Evolutionary conservation across 257 asterid genomes (phyloP).

Genomic region (Fraxinus quadrangulata): DNA sequence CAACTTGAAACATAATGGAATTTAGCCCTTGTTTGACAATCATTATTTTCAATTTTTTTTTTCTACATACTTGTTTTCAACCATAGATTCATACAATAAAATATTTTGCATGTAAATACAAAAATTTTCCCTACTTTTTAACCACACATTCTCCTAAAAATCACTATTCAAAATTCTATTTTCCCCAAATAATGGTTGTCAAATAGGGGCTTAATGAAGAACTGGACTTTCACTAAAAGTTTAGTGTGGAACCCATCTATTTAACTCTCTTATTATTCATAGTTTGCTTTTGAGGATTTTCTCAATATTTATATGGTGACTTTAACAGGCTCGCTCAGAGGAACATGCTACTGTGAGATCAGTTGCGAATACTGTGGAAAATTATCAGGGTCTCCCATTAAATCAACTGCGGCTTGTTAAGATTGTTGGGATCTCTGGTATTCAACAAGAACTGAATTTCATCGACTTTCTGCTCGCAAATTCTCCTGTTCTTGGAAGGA

Average conservation of each 20-base stretch:
- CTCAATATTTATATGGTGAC: background rate
- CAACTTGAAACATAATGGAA: background rate
- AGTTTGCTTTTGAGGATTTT: background rate
- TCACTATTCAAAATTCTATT: too few species aligned
- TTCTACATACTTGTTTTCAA: too few species aligned
- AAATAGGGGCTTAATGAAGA: background rate
- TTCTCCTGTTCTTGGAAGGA: slow-evolving; percentile 75
- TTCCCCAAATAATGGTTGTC: too few species aligned
- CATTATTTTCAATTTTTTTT: too few species aligned
- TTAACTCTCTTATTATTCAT: slow-evolving; percentile 1
- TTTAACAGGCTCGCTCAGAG: slow-evolving; percentile 73
- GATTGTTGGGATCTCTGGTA: slow-evolving; percentile 67
- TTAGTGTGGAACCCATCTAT: background rate
- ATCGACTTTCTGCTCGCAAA: slow-evolving; percentile 70
- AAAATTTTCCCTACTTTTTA: too few species aligned
- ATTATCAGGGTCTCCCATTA: slow-evolving; percentile 41
- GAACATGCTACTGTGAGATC: slow-evolving; percentile 43
- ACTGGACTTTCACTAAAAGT: background rate
- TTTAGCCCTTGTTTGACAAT: background rate
- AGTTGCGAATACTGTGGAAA: slow-evolving; percentile 31
- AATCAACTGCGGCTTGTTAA: slow-evolving; percentile 63
- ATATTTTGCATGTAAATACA: too few species aligned
- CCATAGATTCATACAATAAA: too few species aligned
- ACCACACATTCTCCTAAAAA: too few species aligned
- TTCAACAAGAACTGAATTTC: slow-evolving; percentile 65